Conservation (phyloP, 495 filamentous ascomycete species). For the Aspergillus bertholletiae region DNA sequence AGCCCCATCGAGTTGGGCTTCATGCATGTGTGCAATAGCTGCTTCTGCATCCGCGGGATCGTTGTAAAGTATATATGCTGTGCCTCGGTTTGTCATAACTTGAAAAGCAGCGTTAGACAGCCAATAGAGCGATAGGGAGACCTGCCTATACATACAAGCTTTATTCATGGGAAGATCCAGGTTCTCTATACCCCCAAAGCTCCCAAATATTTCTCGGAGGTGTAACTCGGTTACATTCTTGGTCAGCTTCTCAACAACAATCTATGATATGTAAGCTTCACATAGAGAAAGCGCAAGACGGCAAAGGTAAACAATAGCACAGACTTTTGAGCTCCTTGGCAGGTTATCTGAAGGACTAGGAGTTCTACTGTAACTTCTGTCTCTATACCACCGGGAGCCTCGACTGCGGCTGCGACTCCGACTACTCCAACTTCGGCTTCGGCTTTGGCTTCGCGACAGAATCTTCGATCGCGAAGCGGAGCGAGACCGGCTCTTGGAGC, state of each 20-base stretch:
- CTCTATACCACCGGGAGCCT: slow-evolving; percentile 33
- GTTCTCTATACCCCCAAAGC: slow-evolving; percentile 80
- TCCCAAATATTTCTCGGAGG: slow-evolving; percentile 86
- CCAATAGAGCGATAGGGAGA: not conserved
- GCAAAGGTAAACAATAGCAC: slow-evolving; percentile 1
- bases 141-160: slow-evolving; percentile 53
- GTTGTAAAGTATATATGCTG: slow-evolving; percentile 87
- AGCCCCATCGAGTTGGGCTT: slow-evolving; percentile 89
- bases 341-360: slow-evolving; percentile 37
- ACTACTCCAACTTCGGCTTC: slow-evolving; percentile 18
- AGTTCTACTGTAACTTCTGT: slow-evolving; percentile 47
- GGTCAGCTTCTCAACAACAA: slow-evolving; percentile 93
- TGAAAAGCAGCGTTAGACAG: slow-evolving; percentile 8
- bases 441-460: slow-evolving; percentile 37
- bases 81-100: slow-evolving; percentile 90
- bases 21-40: slow-evolving; percentile 96
- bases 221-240: slow-evolving; percentile 91
- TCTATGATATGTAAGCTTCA: slow-evolving; percentile 47
- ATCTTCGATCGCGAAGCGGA: slow-evolving; percentile 35
- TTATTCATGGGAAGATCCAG: slow-evolving; percentile 87
- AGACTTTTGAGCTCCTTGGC: slow-evolving; percentile 58
- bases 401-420: slow-evolving; percentile 35
- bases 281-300: too few relatives aligned
- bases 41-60: slow-evolving; percentile 75
- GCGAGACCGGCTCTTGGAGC: slow-evolving; percentile 39